Conservation (phyloP, 1,284 basidiomycete species). For the Moesziomyces aphidis region DNA sequence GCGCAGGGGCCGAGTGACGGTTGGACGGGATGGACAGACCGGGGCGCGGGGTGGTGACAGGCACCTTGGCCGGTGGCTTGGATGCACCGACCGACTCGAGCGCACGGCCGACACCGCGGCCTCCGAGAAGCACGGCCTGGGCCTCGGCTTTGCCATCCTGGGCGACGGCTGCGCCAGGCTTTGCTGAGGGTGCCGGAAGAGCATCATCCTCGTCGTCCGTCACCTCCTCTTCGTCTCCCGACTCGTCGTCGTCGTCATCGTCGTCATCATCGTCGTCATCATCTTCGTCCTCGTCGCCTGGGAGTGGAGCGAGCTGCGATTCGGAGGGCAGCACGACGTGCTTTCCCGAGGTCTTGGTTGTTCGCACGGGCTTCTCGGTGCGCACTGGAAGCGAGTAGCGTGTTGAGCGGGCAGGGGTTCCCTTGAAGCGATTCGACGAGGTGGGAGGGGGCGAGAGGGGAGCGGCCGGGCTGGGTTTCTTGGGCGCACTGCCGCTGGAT, state of each 20-base stretch:
- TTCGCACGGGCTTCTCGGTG: constrained; percentile 73
- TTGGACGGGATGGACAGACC: constrained; percentile 36
- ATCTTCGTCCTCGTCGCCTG: constrained; percentile 68
- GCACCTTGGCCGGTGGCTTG: constrained; percentile 45
- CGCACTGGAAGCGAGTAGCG: constrained; percentile 66
- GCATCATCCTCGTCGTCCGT: constrained; percentile 36
- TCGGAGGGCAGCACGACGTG: constrained; percentile 90
- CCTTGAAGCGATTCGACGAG: constrained; percentile 55
- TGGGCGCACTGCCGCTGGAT: constrained; percentile 4
- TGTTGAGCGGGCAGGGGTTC: constrained; percentile 62
- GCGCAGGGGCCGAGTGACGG: constrained; percentile 29
- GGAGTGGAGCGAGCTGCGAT: constrained; percentile 85
- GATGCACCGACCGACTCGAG: constrained; percentile 18
- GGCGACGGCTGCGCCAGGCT: constrained; percentile 4
- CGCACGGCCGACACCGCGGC: constrained; percentile 13
- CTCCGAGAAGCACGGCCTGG: constrained; percentile 17
- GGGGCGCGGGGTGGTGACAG: constrained; percentile 38
- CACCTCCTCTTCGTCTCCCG: constrained; percentile 68
- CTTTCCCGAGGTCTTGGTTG: constrained; percentile 90
- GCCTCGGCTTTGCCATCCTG: constrained; percentile 9
- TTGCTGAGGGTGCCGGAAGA: neutral
- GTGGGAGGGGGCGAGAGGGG: constrained; percentile 37
- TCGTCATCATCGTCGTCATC: constrained; percentile 67
- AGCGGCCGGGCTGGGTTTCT: constrained; percentile 16
- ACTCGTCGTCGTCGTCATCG: constrained; percentile 61